Conservation (phyloP, 2,329 filamentous ascomycete genomes). For the Penicillium sp. region DNA sequence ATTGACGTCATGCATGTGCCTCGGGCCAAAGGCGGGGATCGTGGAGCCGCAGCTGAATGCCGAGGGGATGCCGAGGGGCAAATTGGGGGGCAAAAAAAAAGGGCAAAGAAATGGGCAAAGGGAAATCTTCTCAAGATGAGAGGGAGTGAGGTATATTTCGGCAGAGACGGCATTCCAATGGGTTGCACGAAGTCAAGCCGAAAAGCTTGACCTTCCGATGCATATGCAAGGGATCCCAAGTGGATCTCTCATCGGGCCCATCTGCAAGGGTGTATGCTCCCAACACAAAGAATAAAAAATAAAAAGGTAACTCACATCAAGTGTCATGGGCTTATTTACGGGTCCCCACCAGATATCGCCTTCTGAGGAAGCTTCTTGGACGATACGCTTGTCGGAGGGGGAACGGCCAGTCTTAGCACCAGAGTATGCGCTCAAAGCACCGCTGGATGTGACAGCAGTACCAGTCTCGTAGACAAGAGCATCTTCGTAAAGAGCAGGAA, state of each 20-base stretch:
- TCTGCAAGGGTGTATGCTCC: conserved; percentile 21
- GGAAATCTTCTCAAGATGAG: not conserved
- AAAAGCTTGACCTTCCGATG: conserved; percentile 26
- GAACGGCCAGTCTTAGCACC: conserved; percentile 97
- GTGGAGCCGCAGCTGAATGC: conserved; percentile 6
- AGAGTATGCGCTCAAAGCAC: conserved; percentile 94
- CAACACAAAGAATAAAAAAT: not conserved
- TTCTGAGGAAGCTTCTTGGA: conserved; percentile 84
- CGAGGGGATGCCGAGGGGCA: not conserved
- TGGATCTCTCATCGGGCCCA: conserved; percentile 16
- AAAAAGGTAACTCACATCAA: conserved; percentile 69
- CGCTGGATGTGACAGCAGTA: conserved; percentile 92
- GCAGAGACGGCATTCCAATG: not conserved
- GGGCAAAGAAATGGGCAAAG: not conserved
- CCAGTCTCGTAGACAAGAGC: conserved; percentile 96
- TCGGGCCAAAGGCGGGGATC: conserved; percentile 14
- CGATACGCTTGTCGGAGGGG: conserved; percentile 94
- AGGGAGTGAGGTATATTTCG: not conserved
- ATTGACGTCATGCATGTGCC: conserved; percentile 34
- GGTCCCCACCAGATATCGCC: conserved; percentile 98
- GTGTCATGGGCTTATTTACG: conserved; percentile 97
- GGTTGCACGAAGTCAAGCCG: conserved; percentile 14
- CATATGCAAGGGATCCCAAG: conserved; percentile 28
- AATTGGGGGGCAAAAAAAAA: not conserved
- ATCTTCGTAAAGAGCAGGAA: conserved; percentile 97